Evolutionary conservation across 1,139 yeast species (phyloP), one percentile per base, ranked within the genome.

Genomic region (Zygosaccharomyces sapae): DNA sequence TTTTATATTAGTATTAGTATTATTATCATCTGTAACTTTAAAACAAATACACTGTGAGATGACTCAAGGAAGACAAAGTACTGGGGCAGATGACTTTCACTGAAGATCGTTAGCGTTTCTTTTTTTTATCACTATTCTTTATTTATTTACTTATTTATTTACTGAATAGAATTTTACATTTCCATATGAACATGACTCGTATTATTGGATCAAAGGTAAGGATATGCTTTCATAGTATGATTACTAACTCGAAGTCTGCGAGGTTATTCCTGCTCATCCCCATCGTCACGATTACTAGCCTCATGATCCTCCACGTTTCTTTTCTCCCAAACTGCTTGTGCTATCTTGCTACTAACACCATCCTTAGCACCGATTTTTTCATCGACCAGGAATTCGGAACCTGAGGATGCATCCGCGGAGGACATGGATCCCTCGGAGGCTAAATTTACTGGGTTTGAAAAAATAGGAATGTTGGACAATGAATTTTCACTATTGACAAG

Each of bases 401-500:
- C 53, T 16, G 58, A 54, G 12, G 55, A 48, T 2, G 48, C 51
- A n/a, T 50, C 36, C 52, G 51, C 27, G 8, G 53, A 47, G 8
- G 48, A 44, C 16, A 50, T 25, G 10, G 59, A 55, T 6, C 47
- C 33, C 12, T 45, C 53, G 1, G 57, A 54, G 33, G 45, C 47
- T 7, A 16, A 16, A 27, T 40, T 43, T 3, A 52, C 54, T 5
- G 48, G 42, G 8, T 50, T 52, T 2, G 68, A 64, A 43, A 61
- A 64, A 12, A 64, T 43, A 12, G 68, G 68, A 13, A 64, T 64
- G 41, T 62, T 62, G 5, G 67, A 62, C 30, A 64, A 38, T 1
- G 68, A 63, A 46, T 63, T 64, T 44, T 64, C 68, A 49, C 68
- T 64, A 44, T 64, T 64, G 5, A 64, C 55, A 44, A 64, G 46